These are phyloP conservation scores for Acanthamoeba lenticulata DNA, from an alignment of 208 protist species.

Conservation along the genomic window DNA sequence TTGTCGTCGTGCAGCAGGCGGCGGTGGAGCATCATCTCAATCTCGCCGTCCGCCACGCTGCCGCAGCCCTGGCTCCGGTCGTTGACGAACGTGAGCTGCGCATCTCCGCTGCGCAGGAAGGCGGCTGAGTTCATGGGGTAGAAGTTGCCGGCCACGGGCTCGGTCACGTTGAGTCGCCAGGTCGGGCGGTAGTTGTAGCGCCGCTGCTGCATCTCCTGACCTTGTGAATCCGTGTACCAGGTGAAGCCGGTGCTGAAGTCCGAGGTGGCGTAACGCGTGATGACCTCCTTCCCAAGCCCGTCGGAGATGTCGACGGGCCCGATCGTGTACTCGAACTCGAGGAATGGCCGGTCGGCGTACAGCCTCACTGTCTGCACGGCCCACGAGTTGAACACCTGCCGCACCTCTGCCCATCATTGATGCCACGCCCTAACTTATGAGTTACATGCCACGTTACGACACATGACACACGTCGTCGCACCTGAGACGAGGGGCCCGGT, in stretches of 20 bases:
- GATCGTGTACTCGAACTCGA: conserved; percentile 32
- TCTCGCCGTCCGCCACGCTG: neutral
- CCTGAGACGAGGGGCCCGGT: neutral
- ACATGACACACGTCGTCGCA: too few relatives aligned
- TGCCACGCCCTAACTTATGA: neutral
- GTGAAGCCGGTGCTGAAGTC: neutral
- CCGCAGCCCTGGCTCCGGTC: neutral
- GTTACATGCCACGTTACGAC: too few relatives aligned
- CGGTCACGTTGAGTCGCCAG: neutral
- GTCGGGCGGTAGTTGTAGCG: neutral
- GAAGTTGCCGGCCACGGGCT: neutral
- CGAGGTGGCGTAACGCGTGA: neutral
- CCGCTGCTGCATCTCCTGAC: neutral
- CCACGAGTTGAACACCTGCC: neutral
- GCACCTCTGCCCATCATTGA: neutral
- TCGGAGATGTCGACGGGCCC: neutral
- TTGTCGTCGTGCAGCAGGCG: neutral
- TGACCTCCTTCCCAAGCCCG: neutral
- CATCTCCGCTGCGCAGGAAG: neutral
- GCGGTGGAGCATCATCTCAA: neutral
- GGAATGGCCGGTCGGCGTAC: neutral
- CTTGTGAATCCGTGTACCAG: neutral
- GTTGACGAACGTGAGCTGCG: neutral
- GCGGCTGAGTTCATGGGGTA: conserved; percentile 3
- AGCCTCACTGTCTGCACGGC: neutral